Evolutionary conservation across 345 rosid species (phyloP).

Genomic region (Brassica rapa): DNA sequence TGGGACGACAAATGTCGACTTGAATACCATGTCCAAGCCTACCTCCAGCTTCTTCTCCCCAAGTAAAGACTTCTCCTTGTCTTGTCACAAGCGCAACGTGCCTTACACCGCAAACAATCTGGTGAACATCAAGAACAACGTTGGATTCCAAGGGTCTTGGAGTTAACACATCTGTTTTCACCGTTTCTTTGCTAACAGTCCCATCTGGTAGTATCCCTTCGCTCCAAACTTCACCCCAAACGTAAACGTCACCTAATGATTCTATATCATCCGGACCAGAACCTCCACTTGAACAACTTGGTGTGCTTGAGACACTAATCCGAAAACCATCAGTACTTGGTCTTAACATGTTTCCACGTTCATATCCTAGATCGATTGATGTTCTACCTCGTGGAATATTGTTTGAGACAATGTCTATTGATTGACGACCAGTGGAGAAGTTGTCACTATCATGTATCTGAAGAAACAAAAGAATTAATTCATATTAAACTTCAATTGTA

Average conservation of each 20-base stretch:
- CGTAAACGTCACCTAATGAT: slow-evolving; percentile 89
- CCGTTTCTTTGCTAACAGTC: slow-evolving; percentile 41
- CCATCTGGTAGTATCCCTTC: slow-evolving; percentile 71
- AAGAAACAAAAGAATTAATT: neutral
- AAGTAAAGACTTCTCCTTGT: slow-evolving; percentile 95
- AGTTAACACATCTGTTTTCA: slow-evolving; percentile 59
- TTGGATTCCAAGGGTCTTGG: slow-evolving; percentile 88
- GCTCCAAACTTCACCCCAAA: slow-evolving; percentile 95
- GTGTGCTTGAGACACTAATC: slow-evolving; percentile 92
- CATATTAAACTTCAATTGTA: neutral
- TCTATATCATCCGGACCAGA: slow-evolving; percentile 99
- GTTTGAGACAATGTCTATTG: slow-evolving; percentile 50
- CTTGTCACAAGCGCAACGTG: slow-evolving; percentile 88
- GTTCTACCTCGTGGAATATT: slow-evolving; percentile 56
- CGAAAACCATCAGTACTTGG: slow-evolving; percentile 88
- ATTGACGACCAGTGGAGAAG: slow-evolving; percentile 49
- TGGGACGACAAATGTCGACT: slow-evolving; percentile 67
- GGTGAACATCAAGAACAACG: slow-evolving; percentile 96
- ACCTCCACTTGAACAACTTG: slow-evolving; percentile 93
- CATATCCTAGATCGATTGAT: slow-evolving; percentile 66
- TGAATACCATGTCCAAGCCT: slow-evolving; percentile 92
- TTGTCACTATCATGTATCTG: slow-evolving; percentile 62
- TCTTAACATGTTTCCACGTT: slow-evolving; percentile 86
- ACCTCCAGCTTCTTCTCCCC: slow-evolving; percentile 98
- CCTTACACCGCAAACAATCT: slow-evolving; percentile 81